These are phyloP conservation scores for Smallanthus sonchifolius DNA, from an alignment of 129 eudicot species.

Conservation along the genomic window DNA sequence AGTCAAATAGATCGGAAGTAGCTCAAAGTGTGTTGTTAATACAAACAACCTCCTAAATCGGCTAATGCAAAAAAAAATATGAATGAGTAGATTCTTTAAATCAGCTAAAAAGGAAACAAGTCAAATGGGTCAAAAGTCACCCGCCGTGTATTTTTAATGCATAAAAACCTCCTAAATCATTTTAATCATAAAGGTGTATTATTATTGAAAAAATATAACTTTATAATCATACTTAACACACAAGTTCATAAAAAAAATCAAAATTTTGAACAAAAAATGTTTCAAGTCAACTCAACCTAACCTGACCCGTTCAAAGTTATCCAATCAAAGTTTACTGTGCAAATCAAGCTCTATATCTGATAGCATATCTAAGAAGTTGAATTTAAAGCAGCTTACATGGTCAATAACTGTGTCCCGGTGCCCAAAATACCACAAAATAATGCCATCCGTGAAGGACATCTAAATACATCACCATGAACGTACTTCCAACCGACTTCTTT, in stretches of 20 bases:
- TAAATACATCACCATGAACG: slow-evolving; percentile 72
- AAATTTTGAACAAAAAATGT: neutral
- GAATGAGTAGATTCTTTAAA: neutral
- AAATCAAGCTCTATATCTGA: neutral
- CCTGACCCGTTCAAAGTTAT: neutral
- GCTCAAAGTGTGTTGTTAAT: neutral
- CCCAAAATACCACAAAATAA: slow-evolving; percentile 80
- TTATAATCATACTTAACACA: neutral
- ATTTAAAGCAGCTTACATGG: slow-evolving; percentile 45
- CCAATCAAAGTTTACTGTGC: neutral
- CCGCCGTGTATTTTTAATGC: neutral
- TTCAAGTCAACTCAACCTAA: neutral
- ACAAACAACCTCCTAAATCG: neutral
- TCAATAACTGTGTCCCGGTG: slow-evolving; percentile 66
- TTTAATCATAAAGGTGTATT: neutral
- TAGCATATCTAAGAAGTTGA: neutral
- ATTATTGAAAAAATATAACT: neutral
- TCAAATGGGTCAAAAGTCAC: neutral
- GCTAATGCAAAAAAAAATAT: neutral
- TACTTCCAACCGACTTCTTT: slow-evolving; percentile 88
- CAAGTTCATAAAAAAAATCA: neutral
- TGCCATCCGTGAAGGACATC: slow-evolving; percentile 59
- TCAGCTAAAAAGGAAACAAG: neutral
- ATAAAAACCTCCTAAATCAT: neutral
- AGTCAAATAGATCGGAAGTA: neutral